A percentile compares a stretch with the other conserved stretches of the same genome.
Evolutionary conservation across 2,329 filamentous ascomycete genomes (phyloP).

Genomic region (Sphaerulina populicola): DNA sequence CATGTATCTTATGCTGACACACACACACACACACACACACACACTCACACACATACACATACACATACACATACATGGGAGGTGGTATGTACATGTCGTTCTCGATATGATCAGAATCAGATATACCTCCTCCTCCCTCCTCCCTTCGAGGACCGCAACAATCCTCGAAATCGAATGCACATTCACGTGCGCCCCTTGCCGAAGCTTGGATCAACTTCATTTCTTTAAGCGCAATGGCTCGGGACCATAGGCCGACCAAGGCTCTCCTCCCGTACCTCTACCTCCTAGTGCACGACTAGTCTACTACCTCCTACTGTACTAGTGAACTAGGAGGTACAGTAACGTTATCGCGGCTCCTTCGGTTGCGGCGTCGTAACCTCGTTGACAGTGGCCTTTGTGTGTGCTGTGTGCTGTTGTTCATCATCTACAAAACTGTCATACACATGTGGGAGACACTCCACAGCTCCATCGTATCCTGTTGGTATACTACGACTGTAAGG

Average conservation of each 20-base stretch:
- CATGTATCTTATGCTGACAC: too few relatives aligned
- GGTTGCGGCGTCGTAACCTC: constrained; percentile 9
- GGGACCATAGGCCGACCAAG: constrained; percentile 20
- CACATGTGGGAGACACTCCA: constrained; percentile 13
- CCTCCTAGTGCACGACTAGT: too few relatives aligned
- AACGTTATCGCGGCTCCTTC: constrained; percentile 6
- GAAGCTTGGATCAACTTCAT: constrained; percentile 25
- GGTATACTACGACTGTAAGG: neutral
- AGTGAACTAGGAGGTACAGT: neutral
- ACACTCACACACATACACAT: too few relatives aligned
- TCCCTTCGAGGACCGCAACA: too few relatives aligned
- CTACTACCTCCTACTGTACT: too few relatives aligned
- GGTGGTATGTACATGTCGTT: too few relatives aligned
- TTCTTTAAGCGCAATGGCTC: constrained; percentile 22
- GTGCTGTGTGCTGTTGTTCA: neutral
- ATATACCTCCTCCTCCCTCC: too few relatives aligned
- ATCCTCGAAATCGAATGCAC: constrained; percentile 4
- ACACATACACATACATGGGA: too few relatives aligned
- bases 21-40: too few relatives aligned
- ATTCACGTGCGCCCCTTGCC: constrained; percentile 17
- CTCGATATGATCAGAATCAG: too few relatives aligned
- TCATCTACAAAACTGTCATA: constrained; percentile 3
- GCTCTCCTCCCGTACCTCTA: constrained; percentile 10
- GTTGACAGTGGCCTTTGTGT: constrained; percentile 6
- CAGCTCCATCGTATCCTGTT: constrained; percentile 3